Evolutionary conservation across 2,329 filamentous ascomycete genomes (phyloP), one percentile per base, ranked within the genome.

Genomic region (Exophiala phaeomuriformis): DNA sequence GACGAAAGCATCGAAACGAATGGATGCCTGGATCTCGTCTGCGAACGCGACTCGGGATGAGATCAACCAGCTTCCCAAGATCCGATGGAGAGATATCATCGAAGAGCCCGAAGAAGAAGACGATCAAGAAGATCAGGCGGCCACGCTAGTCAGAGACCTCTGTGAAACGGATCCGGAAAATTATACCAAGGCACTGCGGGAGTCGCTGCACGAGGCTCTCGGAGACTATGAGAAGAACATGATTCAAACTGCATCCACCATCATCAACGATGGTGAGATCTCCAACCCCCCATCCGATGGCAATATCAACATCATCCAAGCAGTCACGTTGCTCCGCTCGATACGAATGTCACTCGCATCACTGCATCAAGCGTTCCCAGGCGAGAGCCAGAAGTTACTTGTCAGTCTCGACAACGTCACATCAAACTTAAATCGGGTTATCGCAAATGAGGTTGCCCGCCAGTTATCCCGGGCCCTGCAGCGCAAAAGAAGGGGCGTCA

Each of bases 71-170:
- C 45, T 58, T 4, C 29, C 46, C 5, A 57, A 48, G 36, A 50
- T 53, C 4, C 49, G 58, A 27, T 64, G 62, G 62, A 51, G 58
- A 41, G 61, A 62, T 37, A 45, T 61, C 12, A 40, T 64, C n/a
- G 62, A 64, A 50, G 61, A 64, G 39, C 55, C 59, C 9, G 61
- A 63, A 52, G 61, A 64, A 33, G 62, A 63, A 19, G 61, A 64
- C 30, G 62, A 63, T 10, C 39, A 63, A 28, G 61, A 63, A 46
- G 58, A 60, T 9, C 53, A 58, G 19, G 58, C 58, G 10, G 37
- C 40, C n/a, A 19, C 39, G 5, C 45, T 62, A 27, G 49, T 60
- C 32, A 45, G 31, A 35, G 31, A 12, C 4, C 57, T 63, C 5
- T 40, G 49, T 8, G 46, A 53, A 40, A 53, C 42, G n/a, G 60